A percentile compares a stretch with the other conserved stretches of the same genome.
Evolutionary conservation across 2,329 filamentous ascomycete genomes (phyloP).

Genomic region (Fusarium torreyae): DNA sequence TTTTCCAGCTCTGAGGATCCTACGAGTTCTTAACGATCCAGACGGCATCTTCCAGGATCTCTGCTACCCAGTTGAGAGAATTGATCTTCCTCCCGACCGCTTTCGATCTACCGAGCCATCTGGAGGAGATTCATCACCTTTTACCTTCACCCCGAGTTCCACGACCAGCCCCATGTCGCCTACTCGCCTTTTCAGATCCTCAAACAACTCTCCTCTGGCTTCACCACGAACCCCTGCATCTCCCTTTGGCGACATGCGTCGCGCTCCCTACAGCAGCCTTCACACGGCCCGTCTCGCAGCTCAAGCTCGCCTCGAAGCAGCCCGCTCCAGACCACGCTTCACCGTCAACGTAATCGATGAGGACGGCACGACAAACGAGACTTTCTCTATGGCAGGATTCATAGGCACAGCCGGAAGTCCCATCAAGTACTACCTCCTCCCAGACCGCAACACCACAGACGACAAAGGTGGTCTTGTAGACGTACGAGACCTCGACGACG

Average conservation of each 20-base stretch:
- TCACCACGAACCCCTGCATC: constrained; percentile 33
- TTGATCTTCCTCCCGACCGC: constrained; percentile 67
- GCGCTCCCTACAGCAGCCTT: constrained; percentile 61
- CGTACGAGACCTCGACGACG: constrained; percentile 65
- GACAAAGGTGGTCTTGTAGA: constrained; percentile 70
- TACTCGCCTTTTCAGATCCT: constrained; percentile 53
- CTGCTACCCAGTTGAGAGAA: constrained; percentile 73
- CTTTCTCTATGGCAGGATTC: constrained; percentile 71
- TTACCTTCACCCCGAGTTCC: constrained; percentile 41
- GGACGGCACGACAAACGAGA: constrained; percentile 65
- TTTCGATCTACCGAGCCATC: constrained; percentile 53
- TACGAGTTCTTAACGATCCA: constrained; percentile 78
- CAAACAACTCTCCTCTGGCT: constrained; percentile 55
- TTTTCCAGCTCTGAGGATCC: constrained; percentile 72
- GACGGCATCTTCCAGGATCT: constrained; percentile 78
- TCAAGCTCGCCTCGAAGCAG: constrained; percentile 74
- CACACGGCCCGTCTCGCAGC: constrained; percentile 72
- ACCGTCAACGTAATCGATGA: constrained; percentile 71
- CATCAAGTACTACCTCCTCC: constrained; percentile 72
- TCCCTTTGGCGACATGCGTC: constrained; percentile 34
- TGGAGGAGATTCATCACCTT: constrained; percentile 35
- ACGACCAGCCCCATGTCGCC: constrained; percentile 47
- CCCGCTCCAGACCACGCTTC: constrained; percentile 68
- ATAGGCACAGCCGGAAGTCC: constrained; percentile 72
- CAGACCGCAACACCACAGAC: constrained; percentile 70